These are phyloP conservation scores for Fusarium anguioides DNA, from an alignment of 2,329 filamentous ascomycete species.

Conservation along the genomic window DNA sequence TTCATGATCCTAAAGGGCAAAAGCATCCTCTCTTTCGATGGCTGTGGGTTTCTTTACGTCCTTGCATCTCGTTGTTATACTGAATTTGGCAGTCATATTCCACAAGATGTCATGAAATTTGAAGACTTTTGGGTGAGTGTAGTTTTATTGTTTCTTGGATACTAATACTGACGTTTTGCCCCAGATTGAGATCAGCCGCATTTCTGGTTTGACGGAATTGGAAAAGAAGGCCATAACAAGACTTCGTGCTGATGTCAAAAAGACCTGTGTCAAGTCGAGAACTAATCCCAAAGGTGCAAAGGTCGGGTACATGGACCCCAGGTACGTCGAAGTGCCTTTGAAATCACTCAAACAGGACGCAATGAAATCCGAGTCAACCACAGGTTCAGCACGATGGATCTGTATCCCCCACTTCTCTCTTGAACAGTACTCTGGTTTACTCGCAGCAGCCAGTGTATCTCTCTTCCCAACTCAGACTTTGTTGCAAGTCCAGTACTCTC, in stretches of 20 bases:
- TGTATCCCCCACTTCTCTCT: conserved; percentile 62
- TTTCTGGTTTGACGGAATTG: conserved; percentile 48
- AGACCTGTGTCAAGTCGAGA: conserved; percentile 51
- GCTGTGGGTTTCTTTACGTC: conserved; percentile 47
- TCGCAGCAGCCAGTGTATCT: conserved; percentile 45
- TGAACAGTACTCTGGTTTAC: conserved; percentile 55
- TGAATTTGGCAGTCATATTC: conserved; percentile 50
- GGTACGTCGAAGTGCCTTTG: conserved; percentile 52
- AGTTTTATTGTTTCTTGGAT: fast-evolving
- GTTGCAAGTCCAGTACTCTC: conserved; percentile 57
- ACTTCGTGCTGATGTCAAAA: conserved; percentile 54
- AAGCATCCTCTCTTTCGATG: conserved; percentile 55
- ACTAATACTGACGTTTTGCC: neutral
- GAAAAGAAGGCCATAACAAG: conserved; percentile 51
- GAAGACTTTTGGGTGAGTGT: conserved; percentile 54
- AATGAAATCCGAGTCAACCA: conserved; percentile 12
- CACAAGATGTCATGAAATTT: conserved; percentile 56
- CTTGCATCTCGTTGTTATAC: neutral
- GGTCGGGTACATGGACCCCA: conserved; percentile 57
- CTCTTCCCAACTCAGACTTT: conserved; percentile 58
- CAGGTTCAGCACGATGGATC: conserved; percentile 52
- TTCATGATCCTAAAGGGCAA: conserved; percentile 49
- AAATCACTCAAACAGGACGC: conserved; percentile 38
- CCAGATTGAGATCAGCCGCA: conserved; percentile 51
- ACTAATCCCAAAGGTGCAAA: conserved; percentile 53